Conservation (phyloP, 2,329 filamentous ascomycete species). For the Colletotrichum sp. region DNA sequence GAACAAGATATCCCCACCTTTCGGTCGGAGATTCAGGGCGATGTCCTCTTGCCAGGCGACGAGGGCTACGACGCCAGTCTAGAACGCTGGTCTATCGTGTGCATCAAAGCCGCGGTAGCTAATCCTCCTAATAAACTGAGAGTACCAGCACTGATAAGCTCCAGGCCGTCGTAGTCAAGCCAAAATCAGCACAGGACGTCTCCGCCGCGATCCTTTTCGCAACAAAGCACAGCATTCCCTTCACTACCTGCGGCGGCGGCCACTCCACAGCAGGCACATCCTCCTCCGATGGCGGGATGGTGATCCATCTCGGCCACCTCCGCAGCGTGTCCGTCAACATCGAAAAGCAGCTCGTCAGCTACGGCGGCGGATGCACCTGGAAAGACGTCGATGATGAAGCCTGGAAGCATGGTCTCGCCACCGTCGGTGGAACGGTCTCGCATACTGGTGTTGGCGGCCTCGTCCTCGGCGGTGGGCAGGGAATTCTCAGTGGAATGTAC, state of each 20-base stretch:
- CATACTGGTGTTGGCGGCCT: slow-evolving; percentile 68
- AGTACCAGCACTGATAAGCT: neutral
- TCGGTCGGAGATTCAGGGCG: slow-evolving; percentile 22
- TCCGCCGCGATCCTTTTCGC: slow-evolving; percentile 49
- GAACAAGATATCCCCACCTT: neutral
- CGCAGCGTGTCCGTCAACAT: slow-evolving; percentile 52
- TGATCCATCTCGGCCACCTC: slow-evolving; percentile 61
- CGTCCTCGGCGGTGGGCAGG: slow-evolving; percentile 63
- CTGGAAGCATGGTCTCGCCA: slow-evolving; percentile 56
- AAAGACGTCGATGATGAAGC: slow-evolving; percentile 58
- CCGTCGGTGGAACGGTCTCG: slow-evolving; percentile 66
- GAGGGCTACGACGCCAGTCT: slow-evolving; percentile 38
- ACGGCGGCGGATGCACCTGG: slow-evolving; percentile 59
- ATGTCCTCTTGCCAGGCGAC: slow-evolving; percentile 35
- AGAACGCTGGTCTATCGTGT: slow-evolving; percentile 40
- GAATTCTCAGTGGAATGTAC: slow-evolving; percentile 57
- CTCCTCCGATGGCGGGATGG: slow-evolving; percentile 53
- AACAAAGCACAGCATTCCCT: slow-evolving; percentile 45
- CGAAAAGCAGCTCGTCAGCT: slow-evolving; percentile 47
- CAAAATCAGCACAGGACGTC: slow-evolving; percentile 43
- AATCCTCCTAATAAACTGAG: neutral
- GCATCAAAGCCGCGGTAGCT: slow-evolving; percentile 36
- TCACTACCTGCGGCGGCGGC: slow-evolving; percentile 60
- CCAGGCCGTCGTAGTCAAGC: slow-evolving; percentile 50
- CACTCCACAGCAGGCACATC: slow-evolving; percentile 59